Percentiles rank a stretch among this genome's conserved stretches.
These are phyloP conservation scores for Ogataea trehaloabstinens DNA, from an alignment of 805 yeast species.

Conservation along the genomic window DNA sequence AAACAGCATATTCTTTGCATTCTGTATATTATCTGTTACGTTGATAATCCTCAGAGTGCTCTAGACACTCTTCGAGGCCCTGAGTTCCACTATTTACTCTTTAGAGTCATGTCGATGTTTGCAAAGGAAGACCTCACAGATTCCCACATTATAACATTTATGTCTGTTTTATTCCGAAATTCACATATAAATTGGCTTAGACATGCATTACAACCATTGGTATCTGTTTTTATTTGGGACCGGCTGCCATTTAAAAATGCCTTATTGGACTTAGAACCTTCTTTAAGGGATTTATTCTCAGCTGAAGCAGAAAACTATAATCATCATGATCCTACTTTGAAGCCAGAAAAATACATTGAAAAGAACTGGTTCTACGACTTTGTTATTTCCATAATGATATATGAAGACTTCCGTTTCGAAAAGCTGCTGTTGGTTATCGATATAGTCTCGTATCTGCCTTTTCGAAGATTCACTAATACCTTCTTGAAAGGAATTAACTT, in stretches of 20 bases:
- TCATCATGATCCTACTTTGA: conserved; percentile 13
- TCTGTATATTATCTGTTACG: conserved; percentile 16
- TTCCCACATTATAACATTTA: conserved; percentile 20
- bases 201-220: conserved; percentile 28
- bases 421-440: conserved; percentile 26
- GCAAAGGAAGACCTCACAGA: conserved; percentile 3
- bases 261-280: too few relatives aligned
- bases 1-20: conserved; percentile 40
- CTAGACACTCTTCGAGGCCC: background rate
- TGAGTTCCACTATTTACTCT: conserved; percentile 17
- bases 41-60: background rate
- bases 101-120: conserved; percentile 29
- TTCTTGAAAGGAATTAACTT: conserved; percentile 30
- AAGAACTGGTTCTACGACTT: conserved; percentile 29
- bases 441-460: conserved; percentile 39
- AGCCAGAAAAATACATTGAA: conserved; percentile 18
- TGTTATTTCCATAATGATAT: conserved; percentile 13
- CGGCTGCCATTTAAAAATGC: conserved; percentile 20
- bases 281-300: too few relatives aligned
- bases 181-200: conserved; percentile 23
- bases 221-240: conserved; percentile 35
- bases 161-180: conserved; percentile 21
- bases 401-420: conserved; percentile 6
- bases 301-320: conserved; percentile 18
- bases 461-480: conserved; percentile 36